A percentile compares a stretch with the other conserved stretches of the same genome.
These are phyloP conservation scores for Coffea canephora DNA, from an alignment of 257 asterid genomes.

Conservation along the genomic window DNA sequence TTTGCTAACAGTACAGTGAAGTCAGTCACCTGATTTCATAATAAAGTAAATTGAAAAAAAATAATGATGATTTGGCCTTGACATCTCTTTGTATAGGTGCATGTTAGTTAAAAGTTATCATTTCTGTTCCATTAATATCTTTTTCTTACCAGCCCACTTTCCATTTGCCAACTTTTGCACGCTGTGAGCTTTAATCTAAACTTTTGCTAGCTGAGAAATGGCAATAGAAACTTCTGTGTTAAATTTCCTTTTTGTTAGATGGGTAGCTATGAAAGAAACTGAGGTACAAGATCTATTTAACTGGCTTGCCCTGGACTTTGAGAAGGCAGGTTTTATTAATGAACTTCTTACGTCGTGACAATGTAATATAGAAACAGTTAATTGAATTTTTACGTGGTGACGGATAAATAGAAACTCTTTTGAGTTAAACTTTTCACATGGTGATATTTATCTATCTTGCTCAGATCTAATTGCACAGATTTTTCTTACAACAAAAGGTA, in stretches of 20 bases:
- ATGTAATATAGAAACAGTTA: too few species aligned
- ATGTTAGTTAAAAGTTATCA: background rate
- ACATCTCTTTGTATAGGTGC: background rate
- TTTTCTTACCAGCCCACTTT: background rate
- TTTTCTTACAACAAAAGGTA: background rate
- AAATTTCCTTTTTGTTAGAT: background rate
- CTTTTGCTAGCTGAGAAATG: background rate
- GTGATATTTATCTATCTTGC: background rate
- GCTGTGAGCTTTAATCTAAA: too few species aligned
- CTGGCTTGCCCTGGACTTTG: background rate
- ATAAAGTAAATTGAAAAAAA: too few species aligned
- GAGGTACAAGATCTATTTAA: background rate
- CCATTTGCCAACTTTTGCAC: background rate
- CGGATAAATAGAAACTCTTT: background rate
- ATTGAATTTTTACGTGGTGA: background rate
- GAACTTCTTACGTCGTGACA: background rate
- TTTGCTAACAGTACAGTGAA: too few species aligned
- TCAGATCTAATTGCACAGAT: background rate
- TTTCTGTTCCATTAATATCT: background rate
- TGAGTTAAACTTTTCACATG: background rate
- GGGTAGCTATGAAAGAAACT: background rate
- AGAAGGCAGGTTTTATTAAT: background rate
- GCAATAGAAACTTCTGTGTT: background rate
- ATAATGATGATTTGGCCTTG: too few species aligned
- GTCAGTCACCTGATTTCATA: too few species aligned